These are phyloP conservation scores for Dictyostelium capitatum DNA, from an alignment of 78 protist genomes.

Conservation along the genomic window DNA sequence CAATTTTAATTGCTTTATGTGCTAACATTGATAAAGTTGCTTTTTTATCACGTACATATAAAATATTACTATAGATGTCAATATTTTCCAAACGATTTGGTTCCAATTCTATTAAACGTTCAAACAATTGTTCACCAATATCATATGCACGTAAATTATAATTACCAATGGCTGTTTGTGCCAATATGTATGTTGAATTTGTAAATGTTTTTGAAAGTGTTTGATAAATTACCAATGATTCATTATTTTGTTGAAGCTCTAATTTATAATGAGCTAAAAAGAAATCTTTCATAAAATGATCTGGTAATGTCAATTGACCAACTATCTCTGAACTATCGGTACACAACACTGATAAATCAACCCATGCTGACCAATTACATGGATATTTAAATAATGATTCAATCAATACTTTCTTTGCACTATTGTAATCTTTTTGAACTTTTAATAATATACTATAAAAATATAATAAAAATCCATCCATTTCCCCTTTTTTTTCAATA, in stretches of 20 bases:
- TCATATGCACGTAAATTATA: constrained; percentile 84
- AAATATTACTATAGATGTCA: constrained; percentile 95
- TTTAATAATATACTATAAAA: constrained; percentile 46
- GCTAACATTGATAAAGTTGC: constrained; percentile 85
- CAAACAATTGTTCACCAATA: constrained; percentile 82
- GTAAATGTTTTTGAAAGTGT: constrained; percentile 61
- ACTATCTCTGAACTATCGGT: not conserved
- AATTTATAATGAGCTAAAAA: constrained; percentile 84
- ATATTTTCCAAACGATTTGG: constrained; percentile 91
- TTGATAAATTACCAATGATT: constrained; percentile 63
- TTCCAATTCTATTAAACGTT: constrained; percentile 63
- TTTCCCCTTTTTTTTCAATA: not conserved
- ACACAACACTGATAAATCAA: constrained; percentile 63
- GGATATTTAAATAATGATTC: constrained; percentile 61
- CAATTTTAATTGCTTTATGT: constrained; percentile 69
- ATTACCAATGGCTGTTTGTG: constrained; percentile 88
- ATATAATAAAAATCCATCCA: constrained; percentile 67
- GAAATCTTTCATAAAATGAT: constrained; percentile 82
- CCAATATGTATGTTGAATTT: constrained; percentile 50
- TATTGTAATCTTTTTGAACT: not conserved
- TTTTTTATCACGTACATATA: constrained; percentile 90
- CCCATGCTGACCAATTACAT: constrained; percentile 87
- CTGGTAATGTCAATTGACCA: constrained; percentile 41
- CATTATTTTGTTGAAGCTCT: constrained; percentile 74
- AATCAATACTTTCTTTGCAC: constrained; percentile 28